phyloP scores from a whole-genome alignment of 1,284 basidiomycete species.

The Termitomyces sp. region DNA sequence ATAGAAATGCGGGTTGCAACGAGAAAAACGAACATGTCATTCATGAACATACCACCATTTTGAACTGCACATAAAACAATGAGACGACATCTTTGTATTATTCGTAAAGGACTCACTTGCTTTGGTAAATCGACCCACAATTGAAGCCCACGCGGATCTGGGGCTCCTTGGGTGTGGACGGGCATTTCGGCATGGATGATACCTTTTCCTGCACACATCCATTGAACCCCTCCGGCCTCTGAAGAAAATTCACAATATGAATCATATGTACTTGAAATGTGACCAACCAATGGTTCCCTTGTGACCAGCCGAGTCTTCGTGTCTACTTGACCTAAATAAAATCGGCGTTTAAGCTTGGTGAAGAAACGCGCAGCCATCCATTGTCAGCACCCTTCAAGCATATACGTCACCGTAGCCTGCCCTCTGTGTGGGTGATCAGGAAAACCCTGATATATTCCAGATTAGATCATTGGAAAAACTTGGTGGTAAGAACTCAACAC shows the following conservation, averaged over 20 bases:
- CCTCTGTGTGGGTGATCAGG: constrained; percentile 90
- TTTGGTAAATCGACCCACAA: constrained; percentile 94
- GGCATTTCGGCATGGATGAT: constrained; percentile 93
- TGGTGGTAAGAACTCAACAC: constrained; percentile 19
- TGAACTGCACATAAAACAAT: constrained; percentile 43
- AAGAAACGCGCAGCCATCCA: neutral
- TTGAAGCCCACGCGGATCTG: constrained; percentile 78
- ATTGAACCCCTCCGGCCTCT: constrained; percentile 85
- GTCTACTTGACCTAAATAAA: constrained; percentile 51
- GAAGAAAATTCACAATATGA: neutral
- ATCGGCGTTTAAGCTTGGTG: neutral
- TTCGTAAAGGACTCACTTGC: constrained; percentile 35
- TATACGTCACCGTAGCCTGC: constrained; percentile 85
- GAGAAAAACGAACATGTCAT: neutral
- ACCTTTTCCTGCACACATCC: constrained; percentile 85
- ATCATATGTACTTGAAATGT: neutral
- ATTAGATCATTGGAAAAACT: neutral
- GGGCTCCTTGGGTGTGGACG: constrained; percentile 59
- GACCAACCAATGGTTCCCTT: constrained; percentile 59
- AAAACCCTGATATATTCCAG: constrained; percentile 43
- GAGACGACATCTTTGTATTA: neutral
- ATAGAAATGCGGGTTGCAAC: neutral
- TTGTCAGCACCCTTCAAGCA: constrained; percentile 69
- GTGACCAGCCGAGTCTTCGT: constrained; percentile 93
- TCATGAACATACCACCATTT: constrained; percentile 65